Evolutionary conservation across 345 rosid species (phyloP).

Genomic region (Linum tenue): DNA sequence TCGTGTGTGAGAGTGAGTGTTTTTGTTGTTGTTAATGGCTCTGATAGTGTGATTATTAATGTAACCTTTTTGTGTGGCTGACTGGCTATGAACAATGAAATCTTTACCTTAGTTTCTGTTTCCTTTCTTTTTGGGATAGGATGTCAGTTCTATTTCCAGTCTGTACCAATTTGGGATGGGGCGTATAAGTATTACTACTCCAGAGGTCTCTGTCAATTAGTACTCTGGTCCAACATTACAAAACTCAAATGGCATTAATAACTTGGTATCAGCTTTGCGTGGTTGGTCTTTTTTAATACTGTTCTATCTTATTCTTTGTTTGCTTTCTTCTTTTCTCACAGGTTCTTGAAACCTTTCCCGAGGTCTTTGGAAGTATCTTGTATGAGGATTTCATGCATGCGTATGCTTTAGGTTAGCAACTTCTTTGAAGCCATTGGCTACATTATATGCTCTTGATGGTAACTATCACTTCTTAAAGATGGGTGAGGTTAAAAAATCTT

Average conservation of each 20-base stretch:
- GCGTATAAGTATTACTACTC: not conserved
- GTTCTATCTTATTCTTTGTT: conserved; percentile 6
- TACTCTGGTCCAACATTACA: not conserved
- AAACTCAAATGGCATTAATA: not conserved
- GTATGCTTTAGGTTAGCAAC: conserved; percentile 55
- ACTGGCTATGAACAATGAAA: not conserved
- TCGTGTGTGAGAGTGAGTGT: not conserved
- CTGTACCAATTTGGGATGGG: not conserved
- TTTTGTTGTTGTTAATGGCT: not conserved
- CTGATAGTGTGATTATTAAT: not conserved
- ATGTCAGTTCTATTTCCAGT: not conserved
- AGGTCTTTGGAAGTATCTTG: conserved; percentile 23
- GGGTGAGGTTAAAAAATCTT: not conserved
- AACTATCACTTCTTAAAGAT: not conserved
- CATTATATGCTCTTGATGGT: conserved; percentile 2
- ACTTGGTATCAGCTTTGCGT: not conserved
- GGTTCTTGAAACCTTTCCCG: conserved; percentile 37
- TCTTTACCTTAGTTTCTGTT: not conserved
- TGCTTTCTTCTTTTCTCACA: conserved; percentile 15
- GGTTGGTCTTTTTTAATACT: not conserved
- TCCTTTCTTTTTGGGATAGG: not conserved
- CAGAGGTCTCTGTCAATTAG: not conserved
- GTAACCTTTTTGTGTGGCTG: not conserved
- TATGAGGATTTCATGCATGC: conserved; percentile 62
- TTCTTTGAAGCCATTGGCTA: conserved; percentile 7